phyloP scores from a whole-genome alignment of 1,284 basidiomycete species.

The Puccinia polysora region DNA sequence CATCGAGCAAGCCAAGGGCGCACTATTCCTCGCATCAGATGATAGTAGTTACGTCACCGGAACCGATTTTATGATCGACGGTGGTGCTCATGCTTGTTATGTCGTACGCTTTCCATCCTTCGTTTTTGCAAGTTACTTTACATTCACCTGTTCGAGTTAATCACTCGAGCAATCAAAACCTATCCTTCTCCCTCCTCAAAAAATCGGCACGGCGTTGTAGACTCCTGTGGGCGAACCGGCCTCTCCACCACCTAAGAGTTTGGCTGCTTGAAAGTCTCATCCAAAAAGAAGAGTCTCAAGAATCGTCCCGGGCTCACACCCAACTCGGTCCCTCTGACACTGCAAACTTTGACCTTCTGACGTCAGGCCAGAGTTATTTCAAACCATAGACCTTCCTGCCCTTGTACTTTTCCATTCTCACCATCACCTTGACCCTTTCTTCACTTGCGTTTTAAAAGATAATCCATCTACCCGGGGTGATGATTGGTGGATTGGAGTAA shows the following conservation, averaged over 20 bases:
- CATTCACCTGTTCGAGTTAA: neutral
- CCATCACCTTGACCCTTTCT: too few species aligned
- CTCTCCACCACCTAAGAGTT: constrained; percentile 28
- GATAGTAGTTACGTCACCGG: constrained; percentile 74
- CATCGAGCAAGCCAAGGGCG: constrained; percentile 83
- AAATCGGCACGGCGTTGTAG: too few species aligned
- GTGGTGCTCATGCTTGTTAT: constrained; percentile 81
- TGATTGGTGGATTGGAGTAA: too few species aligned
- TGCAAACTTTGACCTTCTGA: too few species aligned
- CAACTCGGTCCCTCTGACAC: too few species aligned
- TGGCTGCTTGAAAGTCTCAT: constrained; percentile 10
- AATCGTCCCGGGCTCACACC: too few species aligned
- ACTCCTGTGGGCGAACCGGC: constrained; percentile 35
- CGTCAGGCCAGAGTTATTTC: too few species aligned
- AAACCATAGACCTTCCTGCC: too few species aligned
- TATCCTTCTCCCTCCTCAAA: neutral
- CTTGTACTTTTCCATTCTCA: too few species aligned
- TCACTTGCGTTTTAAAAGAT: too few species aligned
- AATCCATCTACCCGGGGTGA: too few species aligned
- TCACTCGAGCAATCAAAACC: neutral
- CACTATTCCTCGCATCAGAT: constrained; percentile 79
- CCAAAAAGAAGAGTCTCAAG: neutral
- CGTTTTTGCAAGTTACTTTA: neutral
- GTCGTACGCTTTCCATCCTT: constrained; percentile 60
- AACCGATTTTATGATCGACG: constrained; percentile 87